phyloP scores from a whole-genome alignment of 345 rosid species.

The Zanthoxylum bungeanum region DNA sequence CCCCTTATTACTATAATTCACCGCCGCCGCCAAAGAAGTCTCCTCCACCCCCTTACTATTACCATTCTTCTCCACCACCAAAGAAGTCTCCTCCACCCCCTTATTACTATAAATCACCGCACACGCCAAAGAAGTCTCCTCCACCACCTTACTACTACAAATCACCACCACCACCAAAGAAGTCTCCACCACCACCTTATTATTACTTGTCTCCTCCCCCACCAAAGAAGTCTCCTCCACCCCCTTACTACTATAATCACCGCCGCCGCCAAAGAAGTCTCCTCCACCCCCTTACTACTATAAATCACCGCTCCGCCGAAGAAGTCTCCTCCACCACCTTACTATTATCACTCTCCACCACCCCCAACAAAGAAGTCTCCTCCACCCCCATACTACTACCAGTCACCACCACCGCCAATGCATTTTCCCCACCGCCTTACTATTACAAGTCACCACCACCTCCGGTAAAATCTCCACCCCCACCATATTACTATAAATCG shows the following conservation, averaged over 20 bases:
- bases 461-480: background rate
- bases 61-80: background rate
- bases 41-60: background rate
- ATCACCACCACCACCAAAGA: conserved; percentile 14
- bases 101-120: background rate
- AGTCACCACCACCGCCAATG: background rate
- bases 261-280: background rate
- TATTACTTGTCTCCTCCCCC: conserved; percentile 15
- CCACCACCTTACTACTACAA: conserved; percentile 17
- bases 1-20: conserved; percentile 8
- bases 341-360: background rate
- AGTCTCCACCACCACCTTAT: conserved; percentile 8
- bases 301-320: background rate
- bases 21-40: background rate
- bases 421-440: background rate
- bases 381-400: conserved; percentile 10
- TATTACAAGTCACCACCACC: conserved; percentile 13
- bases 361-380: conserved; percentile 9
- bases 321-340: background rate
- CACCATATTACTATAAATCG: conserved; percentile 3
- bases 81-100: rapidly evolving
- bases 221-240: background rate
- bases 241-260: conserved; percentile 2
- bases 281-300: conserved; percentile 18
- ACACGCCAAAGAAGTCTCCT: background rate